Base-by-base conservation (phyloP, 202 grass and related monocot species). In the Setaria viridis region DNA sequence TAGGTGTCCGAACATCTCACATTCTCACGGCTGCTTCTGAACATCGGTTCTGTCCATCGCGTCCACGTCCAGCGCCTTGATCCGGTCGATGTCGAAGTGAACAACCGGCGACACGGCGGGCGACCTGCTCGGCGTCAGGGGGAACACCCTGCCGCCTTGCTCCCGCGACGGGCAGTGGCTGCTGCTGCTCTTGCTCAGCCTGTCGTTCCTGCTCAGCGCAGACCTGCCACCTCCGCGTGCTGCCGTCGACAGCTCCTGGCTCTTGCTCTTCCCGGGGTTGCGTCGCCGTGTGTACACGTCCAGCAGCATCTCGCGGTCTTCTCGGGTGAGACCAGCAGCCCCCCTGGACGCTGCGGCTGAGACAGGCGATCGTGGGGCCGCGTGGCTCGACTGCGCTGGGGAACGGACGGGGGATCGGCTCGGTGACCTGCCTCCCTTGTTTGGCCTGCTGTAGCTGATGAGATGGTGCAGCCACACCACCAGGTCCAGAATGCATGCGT, bases 391-490 rank as follows among this genome's bases (percentile, higher is more conserved):
- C 20, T 80, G 89, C 34, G 71, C 30, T 3, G 94, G 87, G 10
- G 89, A 98, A 17, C 84, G 88, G 33, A 69, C 79, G 4, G 95
- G 91, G 19, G 95, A 95, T 56, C 94, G 93, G 63, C 78, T 95
- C 67, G 91, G 95, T 9, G 95, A 95, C 69, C 85, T 90, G 77
- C 67, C 82, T 0, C 76, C 84, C 32, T 42, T 86, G 84, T 67
- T 81, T 30, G 87, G 77, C 67, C 87, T 80, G 47, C 85, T 87
- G 79, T 91, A 90, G 67, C 82, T 83, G 53, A 94, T 83, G 1
- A 94, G 92, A 62, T 78, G 78, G 85, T 94, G 95, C 11, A 97
- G 87, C 92, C 95, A 97, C 77, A 93, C 80, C 11, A 97, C 84
- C 84, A 97, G 70, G 19, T 97, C 86, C 32, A 97, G 86, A 43